Conservation (phyloP, 2,329 filamentous ascomycete genomes). For the Colletotrichum sp. region DNA sequence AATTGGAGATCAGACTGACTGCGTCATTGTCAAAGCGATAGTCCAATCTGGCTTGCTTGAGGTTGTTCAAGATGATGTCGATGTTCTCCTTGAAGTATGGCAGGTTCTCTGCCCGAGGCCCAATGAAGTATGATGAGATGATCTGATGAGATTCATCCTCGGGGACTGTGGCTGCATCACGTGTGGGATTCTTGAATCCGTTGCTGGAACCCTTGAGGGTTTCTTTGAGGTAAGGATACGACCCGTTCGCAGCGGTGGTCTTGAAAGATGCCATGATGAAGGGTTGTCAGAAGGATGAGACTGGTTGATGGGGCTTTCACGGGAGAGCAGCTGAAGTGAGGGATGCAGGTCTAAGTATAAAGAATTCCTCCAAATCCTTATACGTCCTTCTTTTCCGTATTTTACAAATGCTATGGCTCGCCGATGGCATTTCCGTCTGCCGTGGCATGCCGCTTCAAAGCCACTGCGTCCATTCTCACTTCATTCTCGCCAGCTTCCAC, state of each 20-base stretch:
- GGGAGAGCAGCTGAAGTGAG: background rate
- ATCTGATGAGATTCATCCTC: constrained; percentile 27
- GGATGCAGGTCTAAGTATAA: background rate
- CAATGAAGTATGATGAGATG: constrained; percentile 47
- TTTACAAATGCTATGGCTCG: background rate
- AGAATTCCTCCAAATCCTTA: fast-evolving
- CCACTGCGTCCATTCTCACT: background rate
- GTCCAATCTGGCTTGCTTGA: constrained; percentile 34
- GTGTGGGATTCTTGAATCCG: background rate
- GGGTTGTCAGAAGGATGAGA: background rate
- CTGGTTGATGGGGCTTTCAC: background rate
- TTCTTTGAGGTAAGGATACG: background rate
- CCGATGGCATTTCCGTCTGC: background rate
- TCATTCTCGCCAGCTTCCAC: background rate
- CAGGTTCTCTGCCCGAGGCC: constrained; percentile 47
- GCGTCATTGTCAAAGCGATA: constrained; percentile 40
- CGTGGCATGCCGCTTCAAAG: background rate
- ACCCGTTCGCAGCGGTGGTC: background rate
- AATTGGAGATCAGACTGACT: constrained; percentile 24
- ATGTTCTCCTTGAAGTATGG: constrained; percentile 42
- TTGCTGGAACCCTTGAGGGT: background rate
- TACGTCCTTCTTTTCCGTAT: background rate
- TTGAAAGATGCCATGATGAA: background rate
- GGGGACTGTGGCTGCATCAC: background rate
- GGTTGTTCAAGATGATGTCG: constrained; percentile 40